These are phyloP conservation scores for Penicillium diatomitis DNA, from an alignment of 495 filamentous ascomycete genomes.

Conservation along the genomic window DNA sequence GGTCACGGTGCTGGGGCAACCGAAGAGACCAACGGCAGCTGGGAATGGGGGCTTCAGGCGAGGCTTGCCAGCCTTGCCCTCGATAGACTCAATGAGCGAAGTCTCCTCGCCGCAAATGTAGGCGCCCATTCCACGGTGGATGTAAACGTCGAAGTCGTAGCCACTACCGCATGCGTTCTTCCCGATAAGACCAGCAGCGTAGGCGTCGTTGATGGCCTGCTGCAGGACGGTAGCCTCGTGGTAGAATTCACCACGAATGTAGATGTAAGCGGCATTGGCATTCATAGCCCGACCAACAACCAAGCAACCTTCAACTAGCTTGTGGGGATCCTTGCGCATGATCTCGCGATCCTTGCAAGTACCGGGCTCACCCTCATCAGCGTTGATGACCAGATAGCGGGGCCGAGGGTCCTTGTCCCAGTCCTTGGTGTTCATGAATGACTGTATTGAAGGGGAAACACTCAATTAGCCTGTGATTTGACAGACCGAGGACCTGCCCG, in stretches of 20 bases:
- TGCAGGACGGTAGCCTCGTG: slow-evolving; percentile 92
- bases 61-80: slow-evolving; percentile 97
- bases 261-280: slow-evolving; percentile 96
- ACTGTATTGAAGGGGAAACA: slow-evolving; percentile 44
- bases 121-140: slow-evolving; percentile 94
- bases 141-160: slow-evolving; percentile 95
- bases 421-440: slow-evolving; percentile 99
- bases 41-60: slow-evolving; percentile 98
- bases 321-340: slow-evolving; percentile 99
- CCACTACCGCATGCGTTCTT: slow-evolving; percentile 96
- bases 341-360: slow-evolving; percentile 99
- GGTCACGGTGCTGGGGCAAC: slow-evolving; percentile 93
- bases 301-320: slow-evolving; percentile 93
- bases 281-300: slow-evolving; percentile 97
- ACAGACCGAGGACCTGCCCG: no score
- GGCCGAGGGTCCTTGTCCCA: slow-evolving; percentile 98
- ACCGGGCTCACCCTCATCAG: slow-evolving; percentile 96
- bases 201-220: slow-evolving; percentile 93
- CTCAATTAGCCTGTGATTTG: not conserved
- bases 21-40: slow-evolving; percentile 91
- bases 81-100: slow-evolving; percentile 91
- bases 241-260: slow-evolving; percentile 98
- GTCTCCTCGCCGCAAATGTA: slow-evolving; percentile 99
- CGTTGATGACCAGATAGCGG: slow-evolving; percentile 93
- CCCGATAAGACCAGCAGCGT: slow-evolving; percentile 83